Evolutionary conservation across 179 eudicot genomes (phyloP).

Genomic region (Patellifolia procumbens): DNA sequence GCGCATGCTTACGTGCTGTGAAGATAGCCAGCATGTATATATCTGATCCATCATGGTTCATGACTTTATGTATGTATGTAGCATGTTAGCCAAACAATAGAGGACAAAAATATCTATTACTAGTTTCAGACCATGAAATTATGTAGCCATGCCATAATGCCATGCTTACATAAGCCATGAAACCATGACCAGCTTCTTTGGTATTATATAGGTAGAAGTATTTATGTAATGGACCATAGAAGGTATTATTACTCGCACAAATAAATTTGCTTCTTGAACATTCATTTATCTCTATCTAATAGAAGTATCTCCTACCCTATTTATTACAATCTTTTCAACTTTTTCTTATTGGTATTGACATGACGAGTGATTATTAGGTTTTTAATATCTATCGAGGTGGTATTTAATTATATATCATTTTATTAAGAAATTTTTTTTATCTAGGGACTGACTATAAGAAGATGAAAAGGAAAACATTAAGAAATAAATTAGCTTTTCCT

Average conservation of each 20-base stretch:
- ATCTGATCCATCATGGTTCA: neutral
- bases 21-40: too few relatives aligned
- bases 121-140: neutral
- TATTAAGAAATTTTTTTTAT: too few relatives aligned
- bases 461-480: too few relatives aligned
- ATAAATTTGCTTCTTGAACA: neutral
- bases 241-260: too few relatives aligned
- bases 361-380: neutral
- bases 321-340: too few relatives aligned
- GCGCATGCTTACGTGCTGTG: too few relatives aligned
- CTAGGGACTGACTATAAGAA: too few relatives aligned
- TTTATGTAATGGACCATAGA: neutral
- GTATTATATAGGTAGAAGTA: neutral
- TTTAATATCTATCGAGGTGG: too few relatives aligned
- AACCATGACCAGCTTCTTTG: neutral
- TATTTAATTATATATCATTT: too few relatives aligned
- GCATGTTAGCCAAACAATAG: neutral
- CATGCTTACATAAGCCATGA: constrained; percentile 9
- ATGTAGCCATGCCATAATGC: neutral
- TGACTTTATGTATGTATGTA: neutral
- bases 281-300: neutral
- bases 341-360: neutral
- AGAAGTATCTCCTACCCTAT: too few relatives aligned
- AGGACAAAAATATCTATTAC: neutral
- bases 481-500: too few relatives aligned